Conservation (phyloP, 768 basidiomycete species). For the Hericium coralloides region DNA sequence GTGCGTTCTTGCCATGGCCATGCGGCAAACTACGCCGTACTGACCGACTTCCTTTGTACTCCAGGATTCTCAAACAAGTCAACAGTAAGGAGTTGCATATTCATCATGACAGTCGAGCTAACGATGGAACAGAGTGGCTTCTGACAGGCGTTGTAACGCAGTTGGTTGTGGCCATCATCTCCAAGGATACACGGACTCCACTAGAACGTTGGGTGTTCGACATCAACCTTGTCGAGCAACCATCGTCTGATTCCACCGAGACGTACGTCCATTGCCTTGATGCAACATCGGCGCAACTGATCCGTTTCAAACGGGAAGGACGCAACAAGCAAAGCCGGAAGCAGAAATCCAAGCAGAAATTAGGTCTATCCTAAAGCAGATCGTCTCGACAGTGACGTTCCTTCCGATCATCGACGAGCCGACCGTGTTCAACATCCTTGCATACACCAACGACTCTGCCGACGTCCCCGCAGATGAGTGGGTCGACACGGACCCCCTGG, state of each 20-base stretch:
- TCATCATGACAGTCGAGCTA: constrained; percentile 1
- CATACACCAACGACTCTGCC: constrained; percentile 87
- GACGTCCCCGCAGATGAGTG: constrained; percentile 91
- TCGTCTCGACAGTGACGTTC: constrained; percentile 94
- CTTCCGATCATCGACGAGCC: constrained; percentile 92
- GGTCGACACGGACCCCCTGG: constrained; percentile 90
- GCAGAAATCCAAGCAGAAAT: constrained; percentile 96
- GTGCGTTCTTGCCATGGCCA: constrained; percentile 25
- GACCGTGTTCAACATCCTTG: constrained; percentile 95
- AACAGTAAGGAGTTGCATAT: constrained; percentile 52
- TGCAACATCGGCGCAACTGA: background rate
- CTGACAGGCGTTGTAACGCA: constrained; percentile 88
- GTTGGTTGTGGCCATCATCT: constrained; percentile 91
- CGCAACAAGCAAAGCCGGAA: constrained; percentile 49
- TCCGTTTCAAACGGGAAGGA: too few relatives aligned
- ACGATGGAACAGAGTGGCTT: constrained; percentile 69
- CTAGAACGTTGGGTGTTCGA: constrained; percentile 99
- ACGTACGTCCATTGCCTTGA: constrained; percentile 27
- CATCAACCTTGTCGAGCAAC: constrained; percentile 70
- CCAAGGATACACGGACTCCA: constrained; percentile 84
- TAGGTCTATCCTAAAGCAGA: constrained; percentile 95
- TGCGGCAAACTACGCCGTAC: background rate
- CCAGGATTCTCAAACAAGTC: constrained; percentile 84
- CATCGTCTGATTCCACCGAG: constrained; percentile 35
- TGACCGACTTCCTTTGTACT: constrained; percentile 2